Conservation (phyloP, 306 rosid genomes). For the Dalbergia cochinchinensis region DNA sequence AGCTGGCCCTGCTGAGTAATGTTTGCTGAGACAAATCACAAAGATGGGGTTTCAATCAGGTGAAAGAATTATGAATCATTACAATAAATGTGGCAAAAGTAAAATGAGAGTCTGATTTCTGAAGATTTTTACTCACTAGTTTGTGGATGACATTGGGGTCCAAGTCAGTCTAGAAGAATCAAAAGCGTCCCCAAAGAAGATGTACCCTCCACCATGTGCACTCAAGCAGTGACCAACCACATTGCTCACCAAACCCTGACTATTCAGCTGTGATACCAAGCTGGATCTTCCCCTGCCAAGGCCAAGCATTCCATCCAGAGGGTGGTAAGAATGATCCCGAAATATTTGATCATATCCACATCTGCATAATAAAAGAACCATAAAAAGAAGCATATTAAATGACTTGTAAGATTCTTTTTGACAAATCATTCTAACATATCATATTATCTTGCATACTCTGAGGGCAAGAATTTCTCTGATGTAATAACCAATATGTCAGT, state of each 20-base stretch:
- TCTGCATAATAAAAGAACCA: conserved; percentile 51
- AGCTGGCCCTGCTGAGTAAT: conserved; percentile 78
- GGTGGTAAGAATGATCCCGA: conserved; percentile 72
- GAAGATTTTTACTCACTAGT: conserved; percentile 57
- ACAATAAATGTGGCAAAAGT: conserved; percentile 6
- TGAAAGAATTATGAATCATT: conserved; percentile 1
- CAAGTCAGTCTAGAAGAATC: conserved; percentile 70
- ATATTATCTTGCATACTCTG: too few relatives aligned
- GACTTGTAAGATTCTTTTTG: background rate
- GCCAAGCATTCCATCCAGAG: conserved; percentile 89
- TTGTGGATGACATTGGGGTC: conserved; percentile 72
- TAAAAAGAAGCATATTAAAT: background rate
- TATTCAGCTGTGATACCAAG: conserved; percentile 75
- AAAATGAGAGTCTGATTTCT: background rate
- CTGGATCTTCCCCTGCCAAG: conserved; percentile 89
- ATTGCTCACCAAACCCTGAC: conserved; percentile 74
- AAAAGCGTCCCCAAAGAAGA: conserved; percentile 81
- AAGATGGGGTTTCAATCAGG: conserved; percentile 4
- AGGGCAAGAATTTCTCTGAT: too few relatives aligned
- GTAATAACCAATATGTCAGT: too few relatives aligned
- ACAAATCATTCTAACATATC: too few relatives aligned
- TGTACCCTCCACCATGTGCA: conserved; percentile 83
- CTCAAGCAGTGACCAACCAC: conserved; percentile 89
- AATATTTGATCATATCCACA: conserved; percentile 88
- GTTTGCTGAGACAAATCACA: conserved; percentile 64